phyloP scores from a whole-genome alignment of 1,284 basidiomycete species.

The Sphaerobolus stellatus region DNA sequence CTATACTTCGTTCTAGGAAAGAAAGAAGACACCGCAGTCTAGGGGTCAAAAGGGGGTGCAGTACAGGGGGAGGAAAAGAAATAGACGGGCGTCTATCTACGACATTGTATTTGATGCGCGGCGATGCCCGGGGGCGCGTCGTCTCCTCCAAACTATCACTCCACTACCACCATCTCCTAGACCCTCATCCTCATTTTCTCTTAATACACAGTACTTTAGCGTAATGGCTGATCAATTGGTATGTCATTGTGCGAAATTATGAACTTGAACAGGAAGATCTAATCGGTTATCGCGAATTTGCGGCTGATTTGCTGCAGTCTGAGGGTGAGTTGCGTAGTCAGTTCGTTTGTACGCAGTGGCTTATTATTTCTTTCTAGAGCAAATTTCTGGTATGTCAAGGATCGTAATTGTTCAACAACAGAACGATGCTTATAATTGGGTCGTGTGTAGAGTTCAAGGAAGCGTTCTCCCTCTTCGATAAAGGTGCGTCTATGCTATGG shows the following conservation, averaged over 20 bases:
- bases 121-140: conserved; percentile 22
- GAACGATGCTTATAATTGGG: neutral
- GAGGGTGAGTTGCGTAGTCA: conserved; percentile 4
- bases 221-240: conserved; percentile 13
- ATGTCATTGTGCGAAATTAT: neutral
- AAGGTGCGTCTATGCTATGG: conserved; percentile 47
- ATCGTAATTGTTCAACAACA: neutral
- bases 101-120: conserved; percentile 16
- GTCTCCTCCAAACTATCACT: neutral
- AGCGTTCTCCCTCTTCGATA: conserved; percentile 63
- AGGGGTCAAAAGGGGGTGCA: too few relatives aligned
- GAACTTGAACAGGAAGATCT: neutral
- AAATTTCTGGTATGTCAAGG: conserved; percentile 7
- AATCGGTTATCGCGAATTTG: neutral
- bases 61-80: too few relatives aligned
- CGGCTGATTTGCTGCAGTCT: neutral
- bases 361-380: conserved; percentile 1
- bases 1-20: too few relatives aligned
- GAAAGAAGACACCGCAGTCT: too few relatives aligned
- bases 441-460: conserved; percentile 51
- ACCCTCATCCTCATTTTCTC: neutral
- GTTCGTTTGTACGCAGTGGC: neutral
- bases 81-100: too few relatives aligned
- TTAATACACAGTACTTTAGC: too few relatives aligned
- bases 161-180: neutral